Evolutionary conservation across 2,329 filamentous ascomycete genomes (phyloP).

Genomic region (Colletotrichum falcatum): DNA sequence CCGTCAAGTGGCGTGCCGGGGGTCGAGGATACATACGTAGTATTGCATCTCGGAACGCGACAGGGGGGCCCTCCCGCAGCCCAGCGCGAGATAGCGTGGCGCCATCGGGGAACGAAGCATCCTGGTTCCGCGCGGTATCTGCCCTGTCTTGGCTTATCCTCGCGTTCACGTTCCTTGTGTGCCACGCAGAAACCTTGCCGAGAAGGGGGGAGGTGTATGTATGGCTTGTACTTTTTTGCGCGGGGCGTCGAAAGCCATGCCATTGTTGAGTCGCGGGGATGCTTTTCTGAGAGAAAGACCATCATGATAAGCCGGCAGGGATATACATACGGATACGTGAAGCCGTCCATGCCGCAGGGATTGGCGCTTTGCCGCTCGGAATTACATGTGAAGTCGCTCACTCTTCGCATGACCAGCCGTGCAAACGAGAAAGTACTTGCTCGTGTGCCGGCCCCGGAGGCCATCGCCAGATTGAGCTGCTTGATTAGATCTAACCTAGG

Average conservation of each 20-base stretch:
- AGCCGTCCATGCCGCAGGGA: background rate
- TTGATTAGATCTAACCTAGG: background rate
- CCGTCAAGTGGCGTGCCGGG: background rate
- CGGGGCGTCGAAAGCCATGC: too few relatives aligned
- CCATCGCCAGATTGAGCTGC: background rate
- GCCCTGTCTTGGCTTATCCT: constrained; percentile 10
- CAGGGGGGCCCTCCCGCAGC: constrained; percentile 3
- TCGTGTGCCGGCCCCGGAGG: background rate
- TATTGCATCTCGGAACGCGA: background rate
- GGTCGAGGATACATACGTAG: too few relatives aligned
- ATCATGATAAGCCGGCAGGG: too few relatives aligned
- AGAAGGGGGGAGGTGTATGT: background rate
- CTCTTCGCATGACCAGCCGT: background rate
- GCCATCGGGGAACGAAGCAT: constrained; percentile 1
- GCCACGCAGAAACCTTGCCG: background rate
- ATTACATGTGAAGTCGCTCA: too few relatives aligned
- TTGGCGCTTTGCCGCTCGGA: too few relatives aligned
- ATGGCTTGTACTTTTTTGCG: background rate
- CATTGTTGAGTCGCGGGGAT: background rate
- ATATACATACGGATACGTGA: background rate
- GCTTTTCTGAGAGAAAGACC: background rate
- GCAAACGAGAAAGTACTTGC: background rate
- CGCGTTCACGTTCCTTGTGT: background rate
- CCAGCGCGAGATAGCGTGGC: background rate
- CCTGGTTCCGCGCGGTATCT: constrained; percentile 3